Evolutionary conservation across 176 grass and related monocot genomes (phyloP).

Genomic region (Lolium perenne): DNA sequence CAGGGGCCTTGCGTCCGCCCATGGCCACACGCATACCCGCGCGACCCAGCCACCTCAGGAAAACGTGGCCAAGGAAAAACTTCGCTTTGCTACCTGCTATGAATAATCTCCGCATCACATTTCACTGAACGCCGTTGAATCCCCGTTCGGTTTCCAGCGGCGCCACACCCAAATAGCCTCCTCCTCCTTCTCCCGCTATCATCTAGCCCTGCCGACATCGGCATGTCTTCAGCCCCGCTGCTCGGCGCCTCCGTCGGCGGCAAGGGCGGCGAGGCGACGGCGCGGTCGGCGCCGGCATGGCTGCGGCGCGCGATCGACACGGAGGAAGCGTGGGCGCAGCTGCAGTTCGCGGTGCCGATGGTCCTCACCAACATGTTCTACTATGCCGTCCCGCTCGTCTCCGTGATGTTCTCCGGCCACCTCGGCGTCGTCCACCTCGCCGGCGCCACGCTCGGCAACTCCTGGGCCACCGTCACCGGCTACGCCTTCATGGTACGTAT

Average conservation of each 20-base stretch:
- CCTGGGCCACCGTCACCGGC: constrained; percentile 92
- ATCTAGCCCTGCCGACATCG: too few species aligned
- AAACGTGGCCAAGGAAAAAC: background rate
- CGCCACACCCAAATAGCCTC: background rate
- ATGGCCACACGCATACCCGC: too few species aligned
- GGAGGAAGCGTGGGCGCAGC: constrained; percentile 61
- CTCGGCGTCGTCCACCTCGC: constrained; percentile 88
- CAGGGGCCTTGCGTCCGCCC: too few species aligned
- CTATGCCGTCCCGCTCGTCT: constrained; percentile 84
- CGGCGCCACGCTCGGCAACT: constrained; percentile 93
- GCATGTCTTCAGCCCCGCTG: constrained; percentile 55
- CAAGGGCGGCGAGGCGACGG: background rate
- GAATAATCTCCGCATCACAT: background rate
- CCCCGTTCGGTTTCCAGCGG: background rate
- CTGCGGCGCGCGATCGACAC: too few species aligned
- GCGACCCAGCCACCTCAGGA: too few species aligned
- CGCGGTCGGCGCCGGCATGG: too few species aligned
- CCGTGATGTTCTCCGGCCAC: constrained; percentile 97
- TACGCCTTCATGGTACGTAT: constrained; percentile 75
- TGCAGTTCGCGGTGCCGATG: constrained; percentile 84
- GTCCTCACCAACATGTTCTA: constrained; percentile 82
- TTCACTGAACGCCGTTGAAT: background rate
- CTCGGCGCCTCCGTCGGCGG: background rate
- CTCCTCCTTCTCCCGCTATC: background rate
- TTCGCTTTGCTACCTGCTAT: background rate